phyloP scores from a whole-genome alignment of 1,139 yeast genomes.

The Hanseniaspora uvarum region DNA sequence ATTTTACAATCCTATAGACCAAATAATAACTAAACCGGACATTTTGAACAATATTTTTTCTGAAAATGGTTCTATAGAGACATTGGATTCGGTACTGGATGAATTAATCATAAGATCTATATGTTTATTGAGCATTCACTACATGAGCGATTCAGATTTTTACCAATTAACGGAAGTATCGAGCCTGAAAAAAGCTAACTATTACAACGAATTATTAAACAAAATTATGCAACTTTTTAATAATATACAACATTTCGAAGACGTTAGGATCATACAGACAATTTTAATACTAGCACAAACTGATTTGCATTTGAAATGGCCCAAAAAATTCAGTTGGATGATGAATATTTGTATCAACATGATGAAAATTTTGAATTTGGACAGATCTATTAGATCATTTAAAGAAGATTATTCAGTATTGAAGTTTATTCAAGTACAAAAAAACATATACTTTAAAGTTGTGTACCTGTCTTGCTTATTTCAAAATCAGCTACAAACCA shows the following conservation, averaged over 20 bases:
- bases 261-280: slow-evolving; percentile 26
- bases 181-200: neutral
- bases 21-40: slow-evolving; percentile 19
- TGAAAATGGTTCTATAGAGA: slow-evolving; percentile 19
- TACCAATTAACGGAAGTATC: slow-evolving; percentile 1
- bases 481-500: neutral
- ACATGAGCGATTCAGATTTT: slow-evolving; percentile 20
- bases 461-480: slow-evolving; percentile 5
- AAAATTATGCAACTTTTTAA: slow-evolving; percentile 22
- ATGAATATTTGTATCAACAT: slow-evolving; percentile 2
- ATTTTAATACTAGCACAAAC: slow-evolving; percentile 27
- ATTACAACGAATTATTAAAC: slow-evolving; percentile 21
- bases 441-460: slow-evolving; percentile 10
- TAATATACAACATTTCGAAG: slow-evolving; percentile 21
- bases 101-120: slow-evolving; percentile 28
- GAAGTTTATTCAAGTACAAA: slow-evolving; percentile 11
- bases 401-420: slow-evolving; percentile 9
- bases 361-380: slow-evolving; percentile 8
- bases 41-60: slow-evolving; percentile 24
- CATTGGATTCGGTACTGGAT: slow-evolving; percentile 25
- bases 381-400: slow-evolving; percentile 1
- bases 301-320: slow-evolving; percentile 20
- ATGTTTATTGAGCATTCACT: slow-evolving; percentile 26
- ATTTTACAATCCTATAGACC: slow-evolving; percentile 28
- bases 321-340: slow-evolving; percentile 8